Conservation (phyloP, 169 alveolate species). For the Gregarina niphandrodes region DNA sequence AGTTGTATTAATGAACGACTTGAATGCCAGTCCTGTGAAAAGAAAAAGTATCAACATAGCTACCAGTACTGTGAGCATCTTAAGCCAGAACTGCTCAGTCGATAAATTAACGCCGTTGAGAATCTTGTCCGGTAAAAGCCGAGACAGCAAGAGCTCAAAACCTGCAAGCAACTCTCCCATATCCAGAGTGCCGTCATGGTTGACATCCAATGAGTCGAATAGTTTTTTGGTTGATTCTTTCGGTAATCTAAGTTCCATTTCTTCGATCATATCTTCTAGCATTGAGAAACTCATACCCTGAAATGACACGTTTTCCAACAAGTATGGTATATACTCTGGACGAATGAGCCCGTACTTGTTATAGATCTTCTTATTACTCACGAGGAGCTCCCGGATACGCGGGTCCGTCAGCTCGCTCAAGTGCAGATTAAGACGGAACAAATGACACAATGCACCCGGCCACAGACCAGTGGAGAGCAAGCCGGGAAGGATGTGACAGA, state of each 20-base stretch:
- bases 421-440: slow-evolving; percentile 19
- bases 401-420: slow-evolving; percentile 16
- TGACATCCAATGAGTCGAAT: slow-evolving; percentile 31
- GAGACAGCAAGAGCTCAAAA: slow-evolving; percentile 23
- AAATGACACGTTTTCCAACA: slow-evolving; percentile 15
- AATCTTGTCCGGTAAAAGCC: slow-evolving; percentile 21
- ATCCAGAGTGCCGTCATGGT: slow-evolving; percentile 22
- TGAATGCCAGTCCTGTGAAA: slow-evolving; percentile 27
- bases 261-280: slow-evolving; percentile 23
- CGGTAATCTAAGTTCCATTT: slow-evolving; percentile 26
- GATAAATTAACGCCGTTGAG: slow-evolving; percentile 25
- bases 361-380: slow-evolving; percentile 11
- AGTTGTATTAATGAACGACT: slow-evolving; percentile 11
- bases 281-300: slow-evolving; percentile 25
- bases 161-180: slow-evolving; percentile 25
- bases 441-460: slow-evolving; percentile 28
- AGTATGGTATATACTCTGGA: slow-evolving; percentile 22
- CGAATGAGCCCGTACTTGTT: slow-evolving; percentile 20
- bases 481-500: no score
- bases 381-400: slow-evolving; percentile 11
- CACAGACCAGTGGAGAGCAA: slow-evolving; percentile 25
- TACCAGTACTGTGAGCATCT: slow-evolving; percentile 15
- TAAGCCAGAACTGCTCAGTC: slow-evolving; percentile 10
- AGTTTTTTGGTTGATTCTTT: slow-evolving; percentile 26
- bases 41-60: slow-evolving; percentile 20